Base-by-base conservation (phyloP, 139 green algal species). In the Haematococcus lacustris region DNA sequence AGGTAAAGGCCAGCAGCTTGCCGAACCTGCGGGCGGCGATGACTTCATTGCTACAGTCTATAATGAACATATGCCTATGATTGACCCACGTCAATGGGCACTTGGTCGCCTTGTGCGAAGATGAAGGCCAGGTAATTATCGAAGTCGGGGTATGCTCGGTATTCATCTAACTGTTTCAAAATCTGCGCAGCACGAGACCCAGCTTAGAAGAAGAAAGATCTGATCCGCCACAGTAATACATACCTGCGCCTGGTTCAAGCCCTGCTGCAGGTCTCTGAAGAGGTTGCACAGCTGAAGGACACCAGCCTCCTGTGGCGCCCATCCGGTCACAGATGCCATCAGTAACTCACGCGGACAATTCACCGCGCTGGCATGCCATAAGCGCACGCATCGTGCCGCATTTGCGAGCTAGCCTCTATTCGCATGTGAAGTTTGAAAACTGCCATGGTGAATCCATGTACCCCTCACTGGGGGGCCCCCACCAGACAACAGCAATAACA, bases 91-190 rank as follows among this genome's bases (percentile, higher is more conserved):
- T 96, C 91, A 0, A 88, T 66, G 3, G 86, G 71, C 6, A 94
- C 76, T 33, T 81, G 82, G 59, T 93, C 83, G 0, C 79, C 89
- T 9, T 79, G 77, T 0, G 85, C 84, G 34, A 98, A 89, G 28
- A 98, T 90, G 75, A 86, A 94, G 1, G 93, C 87, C 1, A 98
- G 78, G 77, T 98, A 98, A 71, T 94, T 95, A 78, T 93, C 93
- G 82, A 98, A 98, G 74, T 98, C 94, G 1, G 93, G 90, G 38
- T 88, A 86, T 17, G 73, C 59, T 35, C 71, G 84, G 73, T 84
- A 95, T 38, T 86, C 71, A 33, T 98, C 80, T 6, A 98, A 82
- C 68, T 95, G 86, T 25, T 89, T 71, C 32, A 95, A 81, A 34
- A 98, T 91, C 91, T 96, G 89, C 71, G 78, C 7, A 17, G 37